Conservation (phyloP, 805 yeast species). For the Candida loeiensis region DNA sequence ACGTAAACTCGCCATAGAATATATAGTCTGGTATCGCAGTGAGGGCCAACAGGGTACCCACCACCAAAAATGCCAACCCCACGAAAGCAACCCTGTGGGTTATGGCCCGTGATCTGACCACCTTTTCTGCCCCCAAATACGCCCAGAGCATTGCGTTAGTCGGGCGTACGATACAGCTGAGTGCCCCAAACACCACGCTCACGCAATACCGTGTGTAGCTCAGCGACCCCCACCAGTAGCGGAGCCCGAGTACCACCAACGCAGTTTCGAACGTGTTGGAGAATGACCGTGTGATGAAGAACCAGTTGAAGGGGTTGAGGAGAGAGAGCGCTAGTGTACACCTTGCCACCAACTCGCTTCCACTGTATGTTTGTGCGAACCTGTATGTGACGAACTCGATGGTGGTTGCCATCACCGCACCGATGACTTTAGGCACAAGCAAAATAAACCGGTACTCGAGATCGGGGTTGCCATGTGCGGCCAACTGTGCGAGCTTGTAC, state of each 20-base stretch:
- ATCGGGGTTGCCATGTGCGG: neutral
- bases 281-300: conserved; percentile 74
- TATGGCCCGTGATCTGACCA: neutral
- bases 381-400: conserved; percentile 63
- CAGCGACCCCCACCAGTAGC: conserved; percentile 66
- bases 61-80: conserved; percentile 19
- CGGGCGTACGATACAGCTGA: conserved; percentile 75
- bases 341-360: conserved; percentile 33
- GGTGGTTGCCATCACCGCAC: conserved; percentile 64
- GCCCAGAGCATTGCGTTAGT: conserved; percentile 80
- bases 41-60: conserved; percentile 26
- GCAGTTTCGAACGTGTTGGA: conserved; percentile 79
- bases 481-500: conserved; percentile 28
- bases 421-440: conserved; percentile 60
- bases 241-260: conserved; percentile 62
- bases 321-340: conserved; percentile 50
- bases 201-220: conserved; percentile 18
- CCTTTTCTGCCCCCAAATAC: conserved; percentile 45
- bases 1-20: conserved; percentile 53
- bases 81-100: conserved; percentile 11
- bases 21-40: conserved; percentile 51
- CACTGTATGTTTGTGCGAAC: conserved; percentile 40
- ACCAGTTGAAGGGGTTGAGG: conserved; percentile 77
- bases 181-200: conserved; percentile 51
- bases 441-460: conserved; percentile 34